Evolutionary conservation across 1,284 basidiomycete species (phyloP), one percentile per base, ranked within the genome.

Genomic region (Rhodotorula sp.): DNA sequence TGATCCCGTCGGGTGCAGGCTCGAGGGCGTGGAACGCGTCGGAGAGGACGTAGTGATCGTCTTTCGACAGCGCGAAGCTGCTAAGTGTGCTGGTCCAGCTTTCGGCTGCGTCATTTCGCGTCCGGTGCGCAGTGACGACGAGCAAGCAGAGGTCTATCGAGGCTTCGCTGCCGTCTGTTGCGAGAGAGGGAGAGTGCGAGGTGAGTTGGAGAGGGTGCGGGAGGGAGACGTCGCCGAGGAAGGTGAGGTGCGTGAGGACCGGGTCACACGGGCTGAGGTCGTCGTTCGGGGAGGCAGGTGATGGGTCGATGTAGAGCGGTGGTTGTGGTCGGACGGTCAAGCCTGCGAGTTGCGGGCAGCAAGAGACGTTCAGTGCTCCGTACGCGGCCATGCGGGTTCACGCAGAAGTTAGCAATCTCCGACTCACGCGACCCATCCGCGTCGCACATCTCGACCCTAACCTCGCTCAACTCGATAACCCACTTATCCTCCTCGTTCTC

Each of bases 381-480:
- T 17, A 44, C 19, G 22, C 13, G 7, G 13, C 22, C 9, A 39
- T 20, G 34, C 15, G 15, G 27, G n/a, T 2, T 1, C 0, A 47
- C 4, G 46, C 22, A 10, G 13, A 13, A 27, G 58, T 15, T 27
- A 29, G 55, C 32, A n/a, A 46, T 2, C 4, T 51, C n/a, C 17
- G 11, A 64, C 70, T 30, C 53, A 72, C 70, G 58, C 13, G 67
- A 63, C 4, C 70, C 73, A 13, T 67, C 73, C 24, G 53, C 24
- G 1, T 34, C 57, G 4, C 44, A 44, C 73, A 72, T 74, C 60
- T 74, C 70, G 32, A 74, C 59, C 58, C 60, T 58, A 1, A 74
- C 51, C 59, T 74, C 73, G 24, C 59, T 59, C 60, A 74, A 27
- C 54, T 72, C 68, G 29, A 74, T 59, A 15, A 27, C 44, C 61